Evolutionary conservation across 2,329 filamentous ascomycete genomes (phyloP).

Genomic region (Aspergillus tubingensis): DNA sequence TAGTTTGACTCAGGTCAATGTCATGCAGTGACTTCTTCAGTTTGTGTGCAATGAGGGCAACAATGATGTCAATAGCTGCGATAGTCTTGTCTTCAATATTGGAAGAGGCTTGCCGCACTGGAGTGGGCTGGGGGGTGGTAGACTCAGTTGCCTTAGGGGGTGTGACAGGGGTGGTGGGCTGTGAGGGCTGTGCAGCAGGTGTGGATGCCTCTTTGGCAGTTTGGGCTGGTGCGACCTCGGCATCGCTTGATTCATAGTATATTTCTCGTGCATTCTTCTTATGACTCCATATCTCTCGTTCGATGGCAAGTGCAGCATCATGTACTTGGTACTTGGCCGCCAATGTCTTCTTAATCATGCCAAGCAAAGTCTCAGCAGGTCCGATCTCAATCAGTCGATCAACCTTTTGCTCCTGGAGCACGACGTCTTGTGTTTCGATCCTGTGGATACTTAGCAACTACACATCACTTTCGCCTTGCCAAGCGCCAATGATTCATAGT

Average conservation of each 20-base stretch:
- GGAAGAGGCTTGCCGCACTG: background rate
- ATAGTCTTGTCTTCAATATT: background rate
- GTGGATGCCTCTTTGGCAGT: background rate
- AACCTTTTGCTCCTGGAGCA: slow-evolving; percentile 1
- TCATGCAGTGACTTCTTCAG: background rate
- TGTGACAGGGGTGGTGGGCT: background rate
- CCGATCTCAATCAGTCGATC: slow-evolving; percentile 6
- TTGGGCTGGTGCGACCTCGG: background rate
- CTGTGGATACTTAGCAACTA: background rate
- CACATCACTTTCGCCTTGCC: background rate
- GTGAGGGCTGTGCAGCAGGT: background rate
- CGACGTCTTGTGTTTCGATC: slow-evolving; percentile 7
- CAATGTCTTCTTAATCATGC: slow-evolving; percentile 4
- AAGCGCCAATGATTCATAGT: background rate
- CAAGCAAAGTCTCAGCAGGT: slow-evolving; percentile 1
- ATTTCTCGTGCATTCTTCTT: slow-evolving; percentile 3
- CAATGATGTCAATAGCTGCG: background rate
- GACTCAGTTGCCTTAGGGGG: background rate
- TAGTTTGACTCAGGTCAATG: background rate
- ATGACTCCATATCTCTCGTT: background rate
- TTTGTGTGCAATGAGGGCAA: background rate
- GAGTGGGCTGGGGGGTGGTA: background rate
- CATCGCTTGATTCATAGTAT: background rate
- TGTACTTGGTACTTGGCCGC: background rate
- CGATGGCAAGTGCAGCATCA: background rate